These are phyloP conservation scores for Debaryomyces sp. DNA, from an alignment of 1,139 yeast species.

Conservation along the genomic window DNA sequence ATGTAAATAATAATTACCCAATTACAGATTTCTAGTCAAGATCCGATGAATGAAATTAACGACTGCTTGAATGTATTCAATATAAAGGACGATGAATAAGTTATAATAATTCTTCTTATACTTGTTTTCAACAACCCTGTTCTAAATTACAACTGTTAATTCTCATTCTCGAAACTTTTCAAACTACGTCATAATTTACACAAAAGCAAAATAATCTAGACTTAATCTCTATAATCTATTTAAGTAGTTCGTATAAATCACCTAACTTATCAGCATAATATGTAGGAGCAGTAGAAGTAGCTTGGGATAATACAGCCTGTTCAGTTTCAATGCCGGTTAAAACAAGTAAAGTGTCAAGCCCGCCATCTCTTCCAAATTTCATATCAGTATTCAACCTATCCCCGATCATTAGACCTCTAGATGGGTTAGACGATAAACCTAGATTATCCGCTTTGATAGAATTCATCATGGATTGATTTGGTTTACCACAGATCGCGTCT, in stretches of 20 bases:
- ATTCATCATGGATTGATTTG: constrained; percentile 87
- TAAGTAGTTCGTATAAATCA: constrained; percentile 60
- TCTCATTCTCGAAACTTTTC: constrained; percentile 5
- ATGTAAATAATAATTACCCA: background rate
- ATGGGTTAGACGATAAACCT: constrained; percentile 50
- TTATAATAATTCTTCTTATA: background rate
- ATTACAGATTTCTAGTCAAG: background rate
- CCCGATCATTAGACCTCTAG: constrained; percentile 87
- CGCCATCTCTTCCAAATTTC: constrained; percentile 86
- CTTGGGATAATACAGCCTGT: constrained; percentile 48
- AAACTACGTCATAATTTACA: constrained; percentile 13
- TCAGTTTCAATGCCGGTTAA: constrained; percentile 89
- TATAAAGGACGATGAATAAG: background rate
- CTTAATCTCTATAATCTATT: constrained; percentile 4
- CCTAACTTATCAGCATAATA: constrained; percentile 77
- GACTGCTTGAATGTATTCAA: background rate
- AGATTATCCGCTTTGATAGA: constrained; percentile 74
- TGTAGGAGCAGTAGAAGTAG: constrained; percentile 57
- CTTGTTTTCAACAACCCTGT: constrained; percentile 3
- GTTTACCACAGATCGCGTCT: constrained; percentile 82
- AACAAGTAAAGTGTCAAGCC: constrained; percentile 80
- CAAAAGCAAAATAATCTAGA: constrained; percentile 4
- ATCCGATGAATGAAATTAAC: background rate
- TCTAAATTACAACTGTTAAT: background rate
- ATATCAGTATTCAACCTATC: constrained; percentile 95